A percentile compares a stretch with the other conserved stretches of the same genome.
phyloP scores from a whole-genome alignment of 345 rosid genomes.

The Trapa bicornis region DNA sequence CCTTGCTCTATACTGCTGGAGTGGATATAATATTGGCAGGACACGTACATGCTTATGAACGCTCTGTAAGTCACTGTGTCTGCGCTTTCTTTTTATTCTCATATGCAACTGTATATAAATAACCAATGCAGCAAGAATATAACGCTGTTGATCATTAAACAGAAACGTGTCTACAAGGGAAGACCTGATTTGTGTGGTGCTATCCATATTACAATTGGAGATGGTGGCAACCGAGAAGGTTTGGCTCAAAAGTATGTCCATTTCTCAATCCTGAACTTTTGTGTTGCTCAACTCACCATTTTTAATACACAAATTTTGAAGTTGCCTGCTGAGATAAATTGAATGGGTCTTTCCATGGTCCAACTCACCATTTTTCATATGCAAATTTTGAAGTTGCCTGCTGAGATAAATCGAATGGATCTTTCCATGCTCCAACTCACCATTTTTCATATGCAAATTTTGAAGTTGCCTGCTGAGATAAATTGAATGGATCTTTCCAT shows the following conservation, averaged over 20 bases:
- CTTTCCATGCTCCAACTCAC: neutral
- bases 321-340: neutral
- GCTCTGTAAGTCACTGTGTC: conserved; percentile 23
- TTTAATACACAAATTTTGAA: neutral
- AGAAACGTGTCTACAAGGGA: conserved; percentile 64
- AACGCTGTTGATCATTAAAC: conserved; percentile 17
- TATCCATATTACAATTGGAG: conserved; percentile 77
- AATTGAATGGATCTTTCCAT: neutral
- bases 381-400: neutral
- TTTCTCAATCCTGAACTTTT: neutral
- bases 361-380: neutral
- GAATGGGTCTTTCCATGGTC: neutral
- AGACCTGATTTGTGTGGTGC: conserved; percentile 62
- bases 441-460: neutral
- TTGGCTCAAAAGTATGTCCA: conserved; percentile 52
- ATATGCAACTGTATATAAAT: neutral
- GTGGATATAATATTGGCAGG: conserved; percentile 76
- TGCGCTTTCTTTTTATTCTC: neutral
- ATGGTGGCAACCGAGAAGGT: conserved; percentile 95
- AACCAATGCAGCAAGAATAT: neutral
- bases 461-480: neutral
- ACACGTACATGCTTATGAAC: conserved; percentile 76
- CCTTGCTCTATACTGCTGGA: conserved; percentile 61
- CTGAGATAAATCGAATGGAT: neutral
- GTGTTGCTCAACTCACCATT: neutral